These are phyloP conservation scores for Calycina herbarum DNA, from an alignment of 2,329 filamentous ascomycete genomes.

Conservation along the genomic window DNA sequence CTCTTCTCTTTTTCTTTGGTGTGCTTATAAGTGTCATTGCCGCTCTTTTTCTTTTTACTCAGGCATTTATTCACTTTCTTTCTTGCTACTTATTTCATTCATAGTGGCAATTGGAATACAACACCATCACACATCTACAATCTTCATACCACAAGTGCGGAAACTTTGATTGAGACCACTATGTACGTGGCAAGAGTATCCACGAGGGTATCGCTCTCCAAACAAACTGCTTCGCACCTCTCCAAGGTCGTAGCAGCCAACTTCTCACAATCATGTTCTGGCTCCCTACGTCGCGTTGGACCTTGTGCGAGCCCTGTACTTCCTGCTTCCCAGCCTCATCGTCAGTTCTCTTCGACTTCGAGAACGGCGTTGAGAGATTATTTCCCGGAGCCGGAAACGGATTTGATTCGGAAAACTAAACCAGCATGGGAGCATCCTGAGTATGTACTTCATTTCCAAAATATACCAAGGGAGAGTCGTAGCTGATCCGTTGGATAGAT, in stretches of 20 bases:
- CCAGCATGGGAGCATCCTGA: constrained; percentile 59
- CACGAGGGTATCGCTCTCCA: constrained; percentile 28
- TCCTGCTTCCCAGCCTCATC: constrained; percentile 17
- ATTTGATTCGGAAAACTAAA: constrained; percentile 57
- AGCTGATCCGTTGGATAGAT: constrained; percentile 46
- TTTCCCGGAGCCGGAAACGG: constrained; percentile 36
- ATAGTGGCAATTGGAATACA: constrained; percentile 3
- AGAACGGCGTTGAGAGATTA: constrained; percentile 32
- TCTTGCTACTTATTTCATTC: neutral
- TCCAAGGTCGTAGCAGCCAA: constrained; percentile 6
- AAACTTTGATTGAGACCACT: constrained; percentile 13
- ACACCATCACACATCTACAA: neutral
- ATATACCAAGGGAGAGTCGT: constrained; percentile 2
- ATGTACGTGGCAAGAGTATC: constrained; percentile 34
- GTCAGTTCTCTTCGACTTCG: constrained; percentile 34
- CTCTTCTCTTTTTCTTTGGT: neutral
- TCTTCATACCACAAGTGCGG: neutral
- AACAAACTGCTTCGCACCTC: constrained; percentile 31
- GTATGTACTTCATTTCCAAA: constrained; percentile 24
- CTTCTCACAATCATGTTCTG: constrained; percentile 9
- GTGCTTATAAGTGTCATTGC: neutral
- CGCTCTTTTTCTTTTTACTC: neutral
- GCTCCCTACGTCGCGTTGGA: neutral
- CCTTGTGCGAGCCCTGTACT: constrained; percentile 18
- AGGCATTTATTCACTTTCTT: neutral